These are phyloP conservation scores for Mortierella sp. DNA, from an alignment of 371 early-diverging fungal genomes.

Conservation along the genomic window DNA sequence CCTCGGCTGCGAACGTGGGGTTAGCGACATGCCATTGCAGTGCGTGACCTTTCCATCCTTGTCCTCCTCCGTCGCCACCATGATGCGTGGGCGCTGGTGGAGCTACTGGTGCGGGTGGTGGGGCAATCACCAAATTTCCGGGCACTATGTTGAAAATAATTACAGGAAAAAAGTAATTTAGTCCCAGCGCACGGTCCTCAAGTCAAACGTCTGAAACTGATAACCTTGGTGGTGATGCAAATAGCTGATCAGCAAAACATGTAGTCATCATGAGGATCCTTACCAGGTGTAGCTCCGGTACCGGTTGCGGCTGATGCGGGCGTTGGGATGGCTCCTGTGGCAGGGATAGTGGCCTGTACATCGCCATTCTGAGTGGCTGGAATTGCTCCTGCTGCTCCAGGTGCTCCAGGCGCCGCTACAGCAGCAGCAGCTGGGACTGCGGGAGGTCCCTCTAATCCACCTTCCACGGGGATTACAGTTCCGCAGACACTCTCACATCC, in stretches of 20 bases:
- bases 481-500: constrained; percentile 57
- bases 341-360: constrained; percentile 2
- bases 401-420: constrained; percentile 8
- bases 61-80: constrained; percentile 47
- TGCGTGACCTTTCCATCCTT: constrained; percentile 53
- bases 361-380: constrained; percentile 4
- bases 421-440: constrained; percentile 16
- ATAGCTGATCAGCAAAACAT: neutral
- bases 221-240: neutral
- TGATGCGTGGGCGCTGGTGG: constrained; percentile 28
- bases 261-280: neutral
- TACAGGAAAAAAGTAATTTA: neutral
- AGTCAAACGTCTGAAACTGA: neutral
- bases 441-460: constrained; percentile 42
- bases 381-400: neutral
- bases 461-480: constrained; percentile 55
- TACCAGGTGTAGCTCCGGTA: constrained; percentile 34
- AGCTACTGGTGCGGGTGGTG: constrained; percentile 36
- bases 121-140: constrained; percentile 43
- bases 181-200: neutral
- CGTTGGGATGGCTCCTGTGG: neutral
- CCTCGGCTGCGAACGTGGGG: constrained; percentile 56
- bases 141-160: constrained; percentile 6
- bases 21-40: constrained; percentile 58
- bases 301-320: constrained; percentile 28